Percentiles rank a stretch among this genome's conserved stretches.
Conservation (phyloP, 108 stramenopile species). For the Nannochloropsis salina region DNA sequence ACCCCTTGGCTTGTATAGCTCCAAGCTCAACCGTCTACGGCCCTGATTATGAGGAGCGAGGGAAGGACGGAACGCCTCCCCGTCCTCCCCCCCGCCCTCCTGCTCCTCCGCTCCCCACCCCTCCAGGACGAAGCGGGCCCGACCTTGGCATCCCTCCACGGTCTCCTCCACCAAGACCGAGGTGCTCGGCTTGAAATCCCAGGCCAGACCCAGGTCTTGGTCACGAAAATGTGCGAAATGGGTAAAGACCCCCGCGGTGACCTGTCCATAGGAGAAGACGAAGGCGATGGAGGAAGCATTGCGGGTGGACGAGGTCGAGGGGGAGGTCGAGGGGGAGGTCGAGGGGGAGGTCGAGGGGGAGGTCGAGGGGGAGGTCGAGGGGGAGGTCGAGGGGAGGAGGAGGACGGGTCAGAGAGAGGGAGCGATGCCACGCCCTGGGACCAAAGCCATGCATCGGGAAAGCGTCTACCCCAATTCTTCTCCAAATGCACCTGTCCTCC, state of each 20-base stretch:
- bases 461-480: not conserved
- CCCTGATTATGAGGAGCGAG: no score
- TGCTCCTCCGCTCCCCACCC: not conserved
- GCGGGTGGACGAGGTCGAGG: no score
- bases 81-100: constrained; percentile 10
- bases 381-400: not conserved
- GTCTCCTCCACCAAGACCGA: not conserved
- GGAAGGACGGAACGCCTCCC: not conserved
- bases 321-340: no score
- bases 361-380: no score
- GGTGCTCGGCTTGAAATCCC: constrained; percentile 3
- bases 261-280: constrained; percentile 12
- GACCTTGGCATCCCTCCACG: not conserved
- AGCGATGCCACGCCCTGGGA: not conserved
- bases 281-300: not conserved
- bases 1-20: not conserved
- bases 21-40: not conserved
- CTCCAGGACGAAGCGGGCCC: not conserved
- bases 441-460: not conserved
- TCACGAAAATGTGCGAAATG: constrained; percentile 18
- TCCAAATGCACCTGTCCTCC: not conserved
- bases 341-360: no score
- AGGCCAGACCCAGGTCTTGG: not conserved
- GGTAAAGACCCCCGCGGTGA: not conserved
- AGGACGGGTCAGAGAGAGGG: not conserved